Evolutionary conservation across 2,329 filamentous ascomycete species (phyloP).

Genomic region (Claviceps spartinae): DNA sequence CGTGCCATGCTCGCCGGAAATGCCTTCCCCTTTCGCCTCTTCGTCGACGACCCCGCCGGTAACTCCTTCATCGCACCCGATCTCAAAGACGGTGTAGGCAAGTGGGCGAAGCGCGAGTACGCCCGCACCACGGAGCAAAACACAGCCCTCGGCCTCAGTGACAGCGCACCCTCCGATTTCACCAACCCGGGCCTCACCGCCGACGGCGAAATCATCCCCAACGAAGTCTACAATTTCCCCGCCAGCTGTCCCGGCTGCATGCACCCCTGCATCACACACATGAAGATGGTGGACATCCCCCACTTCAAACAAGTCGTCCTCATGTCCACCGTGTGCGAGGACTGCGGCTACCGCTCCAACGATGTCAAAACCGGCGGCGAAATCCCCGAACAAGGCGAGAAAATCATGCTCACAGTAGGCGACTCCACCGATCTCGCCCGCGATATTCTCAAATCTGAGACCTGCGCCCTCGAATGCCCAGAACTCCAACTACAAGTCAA

Average conservation of each 20-base stretch:
- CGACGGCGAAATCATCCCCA: conserved; percentile 74
- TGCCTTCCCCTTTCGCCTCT: conserved; percentile 76
- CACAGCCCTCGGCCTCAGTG: conserved; percentile 63
- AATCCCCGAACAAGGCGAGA: conserved; percentile 73
- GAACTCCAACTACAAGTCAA: conserved; percentile 81
- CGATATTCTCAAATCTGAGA: conserved; percentile 94
- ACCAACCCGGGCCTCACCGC: conserved; percentile 35
- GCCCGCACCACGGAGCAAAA: conserved; percentile 76
- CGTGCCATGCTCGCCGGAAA: conserved; percentile 65
- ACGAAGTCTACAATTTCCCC: conserved; percentile 87
- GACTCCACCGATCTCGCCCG: conserved; percentile 62
- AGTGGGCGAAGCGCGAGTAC: conserved; percentile 82
- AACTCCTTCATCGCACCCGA: conserved; percentile 96
- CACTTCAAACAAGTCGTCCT: conserved; percentile 96
- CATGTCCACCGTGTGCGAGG: conserved; percentile 85
- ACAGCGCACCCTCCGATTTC: conserved; percentile 38
- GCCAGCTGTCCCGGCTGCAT: conserved; percentile 85
- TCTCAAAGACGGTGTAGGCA: conserved; percentile 63
- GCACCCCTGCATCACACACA: conserved; percentile 76
- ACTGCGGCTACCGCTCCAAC: conserved; percentile 88
- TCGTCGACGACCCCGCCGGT: conserved; percentile 79
- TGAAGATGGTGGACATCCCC: conserved; percentile 98
- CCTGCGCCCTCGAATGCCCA: conserved; percentile 72
- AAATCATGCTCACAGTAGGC: conserved; percentile 64
- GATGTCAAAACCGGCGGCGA: conserved; percentile 96